Base-by-base conservation (phyloP, 2,329 filamentous ascomycete genomes). In the Talaromyces sp. region DNA sequence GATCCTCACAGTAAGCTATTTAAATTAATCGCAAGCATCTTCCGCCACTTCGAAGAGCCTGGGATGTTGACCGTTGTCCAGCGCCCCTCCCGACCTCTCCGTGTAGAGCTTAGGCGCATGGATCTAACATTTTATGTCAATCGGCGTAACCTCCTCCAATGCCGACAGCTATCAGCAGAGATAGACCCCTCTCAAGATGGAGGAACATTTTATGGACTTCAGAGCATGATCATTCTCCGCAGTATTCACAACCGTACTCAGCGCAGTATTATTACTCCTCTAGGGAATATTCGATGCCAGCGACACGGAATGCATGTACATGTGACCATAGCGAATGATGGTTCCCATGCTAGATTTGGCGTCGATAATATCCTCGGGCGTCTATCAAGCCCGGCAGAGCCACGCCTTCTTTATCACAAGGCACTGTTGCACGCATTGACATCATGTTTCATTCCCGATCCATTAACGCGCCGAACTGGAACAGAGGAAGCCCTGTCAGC, bases 391-490 rank as follows among this genome's bases (percentile, higher is more conserved):
- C 77, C 86, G 0, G 74, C 83, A 0, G 87, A 89, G 53, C 83
- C 84, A 0, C 69, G 69, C 0, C 71, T 87, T 0, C 72, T 86
- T 0, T 87, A 86, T 60, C 75, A 75, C 1, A 88, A 87, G 66
- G 86, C 85, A 0, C 70, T 81, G 4, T 69, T 86, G 0, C 87
- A 90, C 67, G 87, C 87, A 0, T 72, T 81, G 4, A 90, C 87
- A 0, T 87, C 87, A 0, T 84, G 82, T 34, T 66, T 81, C 0
- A 40, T 89, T 0, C 81, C 84, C 0, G 88, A 90, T 67, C 72
- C 76, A 0, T 75, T 90, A 0, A 89, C 86, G 0, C 74, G 79
- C 0, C 76, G 80, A 0, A 89, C 85, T 0, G 88, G 88, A 0
- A 82, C 79, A 0, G 87, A 90, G 67, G 86, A 89, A 69, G 81